Base-by-base conservation (phyloP, 202 grass and related monocot genomes). In the Musa balbisiana region DNA sequence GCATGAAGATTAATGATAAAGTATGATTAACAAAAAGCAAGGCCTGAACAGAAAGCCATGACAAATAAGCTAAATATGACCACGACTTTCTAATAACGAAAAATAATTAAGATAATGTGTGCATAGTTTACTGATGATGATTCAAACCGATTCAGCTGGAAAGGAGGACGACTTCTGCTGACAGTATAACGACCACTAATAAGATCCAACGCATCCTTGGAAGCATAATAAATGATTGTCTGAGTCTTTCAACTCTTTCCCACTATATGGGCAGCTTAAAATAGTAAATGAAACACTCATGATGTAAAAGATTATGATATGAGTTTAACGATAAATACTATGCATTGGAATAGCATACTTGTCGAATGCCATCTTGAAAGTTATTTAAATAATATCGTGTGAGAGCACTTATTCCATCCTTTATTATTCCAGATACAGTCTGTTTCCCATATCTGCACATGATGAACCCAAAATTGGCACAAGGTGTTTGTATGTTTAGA, bases 381-480 rank as follows among this genome's bases (percentile, higher is more conserved):
- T 99, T 99, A 83, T 99, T 99, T 85, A 95, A 87, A 87, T 92
- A 99, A 88, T 99, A 99, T 76, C 95, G 82, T 17, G 95, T 94
- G 83, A 99, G 86, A 80, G 95, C 87, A 76, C 82, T 95, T 84
- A 92, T 85, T 43, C 91, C 95, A 87, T 92, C 95, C 83, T 94
- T 99, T 82, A 99, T 81, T 81, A 92, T 76, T 86, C 95, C 91
- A 82, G 88, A 83, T 81, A 99, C 33, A 84, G 95, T 92, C 81
- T 99, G 95, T 77, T 75, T 94, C 69, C 95, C 95, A 74, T 95
- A 95, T 76, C 95, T 99, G 87, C 43, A 81, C 66, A 10, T 62
- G 76, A 70, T 79, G 60, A 64, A 80, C 53, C 68, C 23, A 24
- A 75, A 27, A 55, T 70, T 69, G 53, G 59, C 51, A 87, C 80